phyloP scores from a whole-genome alignment of 2,329 filamentous ascomycete species.

The Botrytis squamosa region DNA sequence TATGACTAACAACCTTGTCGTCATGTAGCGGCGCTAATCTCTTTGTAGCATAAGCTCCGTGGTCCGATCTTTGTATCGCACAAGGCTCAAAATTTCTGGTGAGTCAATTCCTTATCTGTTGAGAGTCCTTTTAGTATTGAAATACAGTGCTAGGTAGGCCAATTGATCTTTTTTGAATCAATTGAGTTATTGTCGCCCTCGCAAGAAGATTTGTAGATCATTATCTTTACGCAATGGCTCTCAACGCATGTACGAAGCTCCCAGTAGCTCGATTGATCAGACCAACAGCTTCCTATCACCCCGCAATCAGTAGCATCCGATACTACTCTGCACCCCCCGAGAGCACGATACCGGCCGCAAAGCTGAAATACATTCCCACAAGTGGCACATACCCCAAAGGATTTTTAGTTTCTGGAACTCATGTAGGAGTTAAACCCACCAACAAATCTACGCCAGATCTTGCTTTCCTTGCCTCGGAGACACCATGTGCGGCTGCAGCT shows the following conservation, averaged over 20 bases:
- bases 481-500: constrained; percentile 80
- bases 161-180: constrained; percentile 5
- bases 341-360: constrained; percentile 67
- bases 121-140: background rate
- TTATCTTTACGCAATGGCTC: constrained; percentile 32
- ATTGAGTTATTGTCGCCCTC: background rate
- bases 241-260: constrained; percentile 29
- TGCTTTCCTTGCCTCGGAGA: constrained; percentile 82
- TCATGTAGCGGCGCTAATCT: background rate
- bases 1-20: constrained; percentile 1
- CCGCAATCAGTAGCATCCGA: constrained; percentile 37
- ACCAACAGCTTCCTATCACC: constrained; percentile 30
- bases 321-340: constrained; percentile 60
- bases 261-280: constrained; percentile 32
- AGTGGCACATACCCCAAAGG: constrained; percentile 86
- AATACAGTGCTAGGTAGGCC: constrained; percentile 6
- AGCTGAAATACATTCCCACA: constrained; percentile 86
- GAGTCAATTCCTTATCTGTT: constrained; percentile 20
- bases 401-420: constrained; percentile 80
- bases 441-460: constrained; percentile 92
- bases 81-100: constrained; percentile 8
- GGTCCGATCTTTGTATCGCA: constrained; percentile 15
- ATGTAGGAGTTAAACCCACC: constrained; percentile 89
- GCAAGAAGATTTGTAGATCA: background rate
- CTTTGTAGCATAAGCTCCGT: constrained; percentile 9